Evolutionary conservation across 768 basidiomycete species (phyloP).

Genomic region (Lactarius vividus): DNA sequence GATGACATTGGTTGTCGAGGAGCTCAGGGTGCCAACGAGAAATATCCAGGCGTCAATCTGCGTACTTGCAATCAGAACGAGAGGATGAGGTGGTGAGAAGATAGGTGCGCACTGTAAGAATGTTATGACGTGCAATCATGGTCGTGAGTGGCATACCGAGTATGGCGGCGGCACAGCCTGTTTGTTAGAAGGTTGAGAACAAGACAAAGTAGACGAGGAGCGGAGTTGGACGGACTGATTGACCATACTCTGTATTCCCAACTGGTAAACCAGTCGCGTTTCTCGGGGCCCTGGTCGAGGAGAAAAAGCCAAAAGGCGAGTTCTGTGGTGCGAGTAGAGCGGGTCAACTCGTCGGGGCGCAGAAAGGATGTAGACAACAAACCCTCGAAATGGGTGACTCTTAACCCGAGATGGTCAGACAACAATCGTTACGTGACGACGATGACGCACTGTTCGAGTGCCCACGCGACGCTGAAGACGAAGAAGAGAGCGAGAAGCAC

Average conservation of each 20-base stretch:
- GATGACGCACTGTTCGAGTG: constrained; percentile 65
- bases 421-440: constrained; percentile 1
- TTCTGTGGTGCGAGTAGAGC: constrained; percentile 41
- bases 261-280: constrained; percentile 75
- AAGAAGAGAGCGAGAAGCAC: constrained; percentile 72
- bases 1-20: constrained; percentile 61
- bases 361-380: constrained; percentile 22
- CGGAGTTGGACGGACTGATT: constrained; percentile 44
- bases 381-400: constrained; percentile 84
- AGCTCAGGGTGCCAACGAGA: constrained; percentile 63
- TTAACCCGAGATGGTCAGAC: constrained; percentile 31
- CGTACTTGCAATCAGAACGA: not conserved
- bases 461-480: constrained; percentile 70
- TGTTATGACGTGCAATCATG: constrained; percentile 53
- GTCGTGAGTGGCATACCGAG: constrained; percentile 72
- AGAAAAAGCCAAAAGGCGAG: constrained; percentile 83
- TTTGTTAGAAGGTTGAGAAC: constrained; percentile 29
- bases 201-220: constrained; percentile 3
- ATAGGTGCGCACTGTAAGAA: constrained; percentile 49
- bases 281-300: constrained; percentile 68
- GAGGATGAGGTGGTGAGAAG: not conserved
- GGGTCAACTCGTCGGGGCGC: not conserved
- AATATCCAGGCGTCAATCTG: constrained; percentile 77
- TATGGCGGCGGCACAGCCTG: constrained; percentile 63
- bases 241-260: constrained; percentile 77